Percentiles rank a stretch among this genome's conserved stretches.
Evolutionary conservation across 805 yeast genomes (phyloP).

Genomic region (Yamadazyma sp.): DNA sequence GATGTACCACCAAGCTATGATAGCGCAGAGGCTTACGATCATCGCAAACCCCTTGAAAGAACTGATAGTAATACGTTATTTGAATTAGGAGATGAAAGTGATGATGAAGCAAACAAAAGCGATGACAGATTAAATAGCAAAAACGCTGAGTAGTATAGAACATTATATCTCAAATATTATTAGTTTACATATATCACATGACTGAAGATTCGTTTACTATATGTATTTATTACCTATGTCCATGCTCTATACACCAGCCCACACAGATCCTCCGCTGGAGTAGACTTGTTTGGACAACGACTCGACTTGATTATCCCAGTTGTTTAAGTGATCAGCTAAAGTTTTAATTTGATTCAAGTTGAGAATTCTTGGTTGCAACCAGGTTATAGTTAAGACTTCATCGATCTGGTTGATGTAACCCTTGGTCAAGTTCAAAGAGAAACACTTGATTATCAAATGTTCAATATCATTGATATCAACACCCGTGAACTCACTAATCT

Average conservation of each 20-base stretch:
- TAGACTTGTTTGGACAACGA: conserved; percentile 48
- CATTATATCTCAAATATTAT: conserved; percentile 1
- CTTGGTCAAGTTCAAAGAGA: conserved; percentile 75
- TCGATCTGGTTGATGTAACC: conserved; percentile 92
- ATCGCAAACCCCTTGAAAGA: conserved; percentile 15
- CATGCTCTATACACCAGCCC: conserved; percentile 32
- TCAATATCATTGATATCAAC: conserved; percentile 76
- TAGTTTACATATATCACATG: not conserved
- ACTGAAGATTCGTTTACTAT: not conserved
- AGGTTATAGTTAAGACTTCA: conserved; percentile 73
- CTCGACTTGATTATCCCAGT: conserved; percentile 78
- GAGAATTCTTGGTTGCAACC: conserved; percentile 97
- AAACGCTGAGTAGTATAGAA: not conserved
- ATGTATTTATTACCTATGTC: not conserved
- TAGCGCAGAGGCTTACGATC: conserved; percentile 13
- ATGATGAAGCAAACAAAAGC: conserved; percentile 28
- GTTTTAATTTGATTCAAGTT: conserved; percentile 73
- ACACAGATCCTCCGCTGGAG: conserved; percentile 40
- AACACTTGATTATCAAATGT: conserved; percentile 86
- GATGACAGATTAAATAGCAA: conserved; percentile 21
- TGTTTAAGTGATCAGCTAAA: conserved; percentile 69
- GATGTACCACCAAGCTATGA: conserved; percentile 36
- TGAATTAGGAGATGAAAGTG: conserved; percentile 42
- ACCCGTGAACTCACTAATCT: conserved; percentile 68
- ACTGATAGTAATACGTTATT: conserved; percentile 34